These are phyloP conservation scores for Dipodascus geniculatus DNA, from an alignment of 805 yeast genomes.

Conservation along the genomic window DNA sequence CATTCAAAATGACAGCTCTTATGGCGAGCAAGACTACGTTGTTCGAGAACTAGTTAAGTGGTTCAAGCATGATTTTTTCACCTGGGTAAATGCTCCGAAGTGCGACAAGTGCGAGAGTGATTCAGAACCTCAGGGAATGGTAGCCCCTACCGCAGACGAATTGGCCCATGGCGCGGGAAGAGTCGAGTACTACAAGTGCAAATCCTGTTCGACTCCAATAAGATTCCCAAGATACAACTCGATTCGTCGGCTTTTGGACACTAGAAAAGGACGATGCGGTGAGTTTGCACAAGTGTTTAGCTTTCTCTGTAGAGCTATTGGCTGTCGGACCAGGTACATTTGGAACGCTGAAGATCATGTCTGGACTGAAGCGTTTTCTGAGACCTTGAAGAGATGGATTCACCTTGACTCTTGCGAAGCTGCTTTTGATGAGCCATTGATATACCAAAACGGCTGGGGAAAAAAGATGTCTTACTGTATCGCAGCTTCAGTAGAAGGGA, in stretches of 20 bases:
- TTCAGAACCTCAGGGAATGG: constrained; percentile 22
- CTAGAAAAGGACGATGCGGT: constrained; percentile 77
- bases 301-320: constrained; percentile 55
- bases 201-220: constrained; percentile 32
- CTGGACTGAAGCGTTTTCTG: constrained; percentile 85
- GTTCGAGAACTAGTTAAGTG: constrained; percentile 39
- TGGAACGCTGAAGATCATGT: constrained; percentile 91
- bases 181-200: constrained; percentile 58
- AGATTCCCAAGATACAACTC: constrained; percentile 72
- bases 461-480: constrained; percentile 83
- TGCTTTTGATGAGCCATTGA: constrained; percentile 66
- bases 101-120: constrained; percentile 42
- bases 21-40: constrained; percentile 43
- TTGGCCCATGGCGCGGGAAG: constrained; percentile 37
- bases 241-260: constrained; percentile 46
- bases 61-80: constrained; percentile 71
- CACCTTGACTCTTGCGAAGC: constrained; percentile 86
- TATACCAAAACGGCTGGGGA: constrained; percentile 83
- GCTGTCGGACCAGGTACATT: constrained; percentile 53
- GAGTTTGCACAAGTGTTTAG: constrained; percentile 83
- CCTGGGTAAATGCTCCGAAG: constrained; percentile 66
- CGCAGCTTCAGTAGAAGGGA: constrained; percentile 49
- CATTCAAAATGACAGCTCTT: constrained; percentile 17
- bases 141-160: constrained; percentile 36
- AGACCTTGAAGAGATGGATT: constrained; percentile 54